Base-by-base conservation (phyloP, 176 grass and related monocot species). In the Thalia dealbata region DNA sequence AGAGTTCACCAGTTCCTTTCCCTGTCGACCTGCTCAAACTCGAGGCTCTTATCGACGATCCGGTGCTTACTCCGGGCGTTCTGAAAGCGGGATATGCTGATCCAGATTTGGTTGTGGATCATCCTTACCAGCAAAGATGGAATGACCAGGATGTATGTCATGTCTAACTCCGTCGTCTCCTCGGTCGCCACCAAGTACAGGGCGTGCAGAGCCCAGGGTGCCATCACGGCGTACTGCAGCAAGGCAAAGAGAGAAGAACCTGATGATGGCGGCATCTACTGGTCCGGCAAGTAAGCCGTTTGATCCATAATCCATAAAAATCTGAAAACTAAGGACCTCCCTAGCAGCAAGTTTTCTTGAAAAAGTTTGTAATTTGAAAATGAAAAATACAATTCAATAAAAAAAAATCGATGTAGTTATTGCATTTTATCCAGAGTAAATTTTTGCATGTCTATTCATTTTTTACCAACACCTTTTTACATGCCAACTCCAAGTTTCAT, bases 21-120 rank as follows among this genome's bases (percentile, higher is more conserved):
- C 11, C 91, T 74, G 86, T 96, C 92, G 11, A 96, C 81, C 82
- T 96, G 92, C 38, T 87, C 89, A 80, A 96, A 96, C 80, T 92
- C 86, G 73, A 96, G 82, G 82, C 86, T 91, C n/a, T 80, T 77
- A 61, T 87, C 73, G 8, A 96, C 86, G 28, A 96, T 90, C 82
- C 81, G 82, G 38, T 84, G 84, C 59, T 84, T 79, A 84, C 92
- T 77, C 21, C 89, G 87, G 19, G 92, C 92, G 79, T 84, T 96
- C 69, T 92, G 89, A 30, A 96, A 76, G 14, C 92, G 80, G 0
- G 92, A 82, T 10, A 61, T 48, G 19, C 81, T 96, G 74, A 96
- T 96, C 92, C 92, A 96, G 7, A 38, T 68, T 78, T 96, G 92
- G 79, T 83, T 85, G 63, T 96, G 92, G 3, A 91, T 1, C 81